These are phyloP conservation scores for Collybia nuda DNA, from an alignment of 768 basidiomycete genomes.

Conservation along the genomic window DNA sequence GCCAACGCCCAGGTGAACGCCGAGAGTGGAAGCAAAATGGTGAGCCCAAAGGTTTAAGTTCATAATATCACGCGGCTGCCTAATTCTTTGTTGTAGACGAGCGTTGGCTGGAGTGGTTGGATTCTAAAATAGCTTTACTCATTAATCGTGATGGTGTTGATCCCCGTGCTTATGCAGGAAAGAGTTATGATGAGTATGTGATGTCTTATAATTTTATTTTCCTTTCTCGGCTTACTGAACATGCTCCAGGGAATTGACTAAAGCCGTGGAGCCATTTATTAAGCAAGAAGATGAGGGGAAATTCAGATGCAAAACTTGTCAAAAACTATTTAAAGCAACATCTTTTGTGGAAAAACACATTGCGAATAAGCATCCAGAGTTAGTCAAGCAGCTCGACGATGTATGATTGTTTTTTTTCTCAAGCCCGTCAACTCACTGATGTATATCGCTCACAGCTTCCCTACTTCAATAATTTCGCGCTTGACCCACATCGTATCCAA, in stretches of 20 bases:
- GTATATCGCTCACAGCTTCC: slow-evolving; percentile 52
- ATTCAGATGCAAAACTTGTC: slow-evolving; percentile 94
- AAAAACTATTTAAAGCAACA: slow-evolving; percentile 96
- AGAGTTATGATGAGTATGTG: slow-evolving; percentile 81
- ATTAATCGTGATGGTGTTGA: slow-evolving; percentile 80
- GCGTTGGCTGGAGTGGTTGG: slow-evolving; percentile 88
- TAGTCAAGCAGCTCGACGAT: slow-evolving; percentile 81
- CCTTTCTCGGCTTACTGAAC: background rate
- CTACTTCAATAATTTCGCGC: slow-evolving; percentile 94
- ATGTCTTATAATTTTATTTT: slow-evolving; percentile 2
- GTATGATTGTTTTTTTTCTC: slow-evolving; percentile 42
- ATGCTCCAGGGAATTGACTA: slow-evolving; percentile 70
- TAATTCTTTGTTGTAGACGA: slow-evolving; percentile 53
- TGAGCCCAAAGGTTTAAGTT: slow-evolving; percentile 27
- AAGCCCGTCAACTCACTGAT: slow-evolving; percentile 8
- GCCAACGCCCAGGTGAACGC: slow-evolving; percentile 19
- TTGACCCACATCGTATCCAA: slow-evolving; percentile 92
- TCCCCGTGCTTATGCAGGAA: slow-evolving; percentile 85
- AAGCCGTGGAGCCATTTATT: slow-evolving; percentile 74
- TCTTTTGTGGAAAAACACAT: slow-evolving; percentile 98
- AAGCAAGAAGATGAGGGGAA: slow-evolving; percentile 98
- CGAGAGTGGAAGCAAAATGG: slow-evolving; percentile 64
- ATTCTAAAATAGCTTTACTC: slow-evolving; percentile 80
- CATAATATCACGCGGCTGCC: background rate
- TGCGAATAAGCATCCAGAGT: slow-evolving; percentile 88